Evolutionary conservation across 768 basidiomycete genomes (phyloP).

Genomic region (Collybia sordida): DNA sequence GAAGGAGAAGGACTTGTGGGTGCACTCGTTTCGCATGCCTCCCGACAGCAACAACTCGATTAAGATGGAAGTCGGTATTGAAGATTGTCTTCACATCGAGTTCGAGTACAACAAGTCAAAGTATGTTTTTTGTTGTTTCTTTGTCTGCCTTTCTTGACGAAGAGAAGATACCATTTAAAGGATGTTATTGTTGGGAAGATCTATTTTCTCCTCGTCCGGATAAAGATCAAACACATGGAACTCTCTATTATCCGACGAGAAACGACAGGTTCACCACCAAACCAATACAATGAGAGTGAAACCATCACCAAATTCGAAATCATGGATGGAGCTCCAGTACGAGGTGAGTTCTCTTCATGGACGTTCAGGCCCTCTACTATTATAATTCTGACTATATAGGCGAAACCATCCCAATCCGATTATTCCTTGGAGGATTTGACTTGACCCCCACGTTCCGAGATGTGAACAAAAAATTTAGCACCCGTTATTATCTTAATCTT

Average conservation of each 20-base stretch:
- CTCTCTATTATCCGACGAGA: conserved; percentile 96
- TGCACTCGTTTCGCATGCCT: conserved; percentile 98
- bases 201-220: conserved; percentile 96
- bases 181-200: conserved; percentile 99
- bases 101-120: conserved; percentile 99
- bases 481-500: conserved; percentile 94
- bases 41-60: conserved; percentile 97
- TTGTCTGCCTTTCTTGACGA: neutral
- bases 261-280: conserved; percentile 96
- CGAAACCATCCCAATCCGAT: conserved; percentile 96
- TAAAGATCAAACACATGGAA: conserved; percentile 99
- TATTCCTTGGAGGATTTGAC: conserved; percentile 98
- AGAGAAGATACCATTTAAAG: conserved; percentile 89
- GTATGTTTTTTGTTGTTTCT: conserved; percentile 42
- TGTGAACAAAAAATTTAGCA: conserved; percentile 99
- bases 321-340: conserved; percentile 98
- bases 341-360: conserved; percentile 50
- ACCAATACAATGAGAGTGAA: conserved; percentile 98
- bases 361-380: neutral
- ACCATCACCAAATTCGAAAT: conserved; percentile 99
- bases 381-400: conserved; percentile 41
- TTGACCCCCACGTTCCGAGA: conserved; percentile 98
- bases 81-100: conserved; percentile 98
- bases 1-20: conserved; percentile 96
- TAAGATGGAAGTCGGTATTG: conserved; percentile 99